Evolutionary conservation across 768 basidiomycete genomes (phyloP).

Genomic region (Calocybe indica): DNA sequence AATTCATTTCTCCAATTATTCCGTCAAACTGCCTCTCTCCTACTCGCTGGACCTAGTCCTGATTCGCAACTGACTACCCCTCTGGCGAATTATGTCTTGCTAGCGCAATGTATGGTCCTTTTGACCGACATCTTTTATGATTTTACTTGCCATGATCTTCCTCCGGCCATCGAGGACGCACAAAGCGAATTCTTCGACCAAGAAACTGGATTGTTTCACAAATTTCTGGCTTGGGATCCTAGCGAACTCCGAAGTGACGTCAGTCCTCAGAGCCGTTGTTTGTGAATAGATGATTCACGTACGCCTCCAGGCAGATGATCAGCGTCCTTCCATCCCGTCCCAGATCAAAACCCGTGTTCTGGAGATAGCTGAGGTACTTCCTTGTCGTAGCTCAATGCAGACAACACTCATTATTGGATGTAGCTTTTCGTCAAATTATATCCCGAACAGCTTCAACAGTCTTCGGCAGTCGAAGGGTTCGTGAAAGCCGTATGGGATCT

Average conservation of each 20-base stretch:
- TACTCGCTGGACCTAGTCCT: slow-evolving; percentile 36
- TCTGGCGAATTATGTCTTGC: slow-evolving; percentile 34
- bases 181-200: slow-evolving; percentile 79
- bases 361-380: slow-evolving; percentile 77
- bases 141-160: slow-evolving; percentile 91
- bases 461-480: slow-evolving; percentile 61
- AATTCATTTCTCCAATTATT: slow-evolving; percentile 82
- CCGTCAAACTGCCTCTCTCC: slow-evolving; percentile 49
- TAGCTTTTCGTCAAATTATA: slow-evolving; percentile 81
- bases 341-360: slow-evolving; percentile 86
- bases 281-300: slow-evolving; percentile 3
- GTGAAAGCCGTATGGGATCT: slow-evolving; percentile 90
- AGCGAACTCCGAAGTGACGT: slow-evolving; percentile 65
- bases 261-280: slow-evolving; percentile 19
- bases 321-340: slow-evolving; percentile 79
- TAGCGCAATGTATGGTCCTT: slow-evolving; percentile 73
- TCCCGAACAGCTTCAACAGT: slow-evolving; percentile 66
- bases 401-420: background rate
- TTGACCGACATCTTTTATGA: slow-evolving; percentile 89
- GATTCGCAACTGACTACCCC: slow-evolving; percentile 27
- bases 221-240: slow-evolving; percentile 78
- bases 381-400: background rate
- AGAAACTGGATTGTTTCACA: slow-evolving; percentile 65
- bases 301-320: slow-evolving; percentile 62
- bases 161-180: slow-evolving; percentile 88